Conservation (phyloP, 2,329 filamentous ascomycete genomes). For the Tolypocladium endophyticum region DNA sequence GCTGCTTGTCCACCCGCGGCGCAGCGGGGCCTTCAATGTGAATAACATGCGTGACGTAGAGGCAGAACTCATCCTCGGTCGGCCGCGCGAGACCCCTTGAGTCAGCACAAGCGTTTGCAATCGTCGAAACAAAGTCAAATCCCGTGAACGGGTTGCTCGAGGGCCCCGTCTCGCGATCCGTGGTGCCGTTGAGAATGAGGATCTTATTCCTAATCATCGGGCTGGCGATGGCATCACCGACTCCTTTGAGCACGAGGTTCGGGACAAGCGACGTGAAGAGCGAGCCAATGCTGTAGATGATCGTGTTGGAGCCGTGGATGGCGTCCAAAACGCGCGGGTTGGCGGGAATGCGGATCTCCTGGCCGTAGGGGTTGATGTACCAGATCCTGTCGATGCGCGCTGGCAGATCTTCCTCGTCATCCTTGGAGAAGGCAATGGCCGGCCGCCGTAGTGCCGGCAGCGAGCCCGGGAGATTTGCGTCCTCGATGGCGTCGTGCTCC, state of each 20-base stretch:
- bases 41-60: slow-evolving; percentile 76
- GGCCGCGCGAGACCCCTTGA: slow-evolving; percentile 41
- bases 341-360: slow-evolving; percentile 77
- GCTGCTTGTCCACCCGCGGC: slow-evolving; percentile 58
- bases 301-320: slow-evolving; percentile 50
- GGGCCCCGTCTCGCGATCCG: slow-evolving; percentile 82
- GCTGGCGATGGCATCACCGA: slow-evolving; percentile 48
- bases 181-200: slow-evolving; percentile 71
- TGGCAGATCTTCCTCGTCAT: slow-evolving; percentile 62
- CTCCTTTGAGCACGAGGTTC: slow-evolving; percentile 63
- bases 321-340: slow-evolving; percentile 72
- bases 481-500: slow-evolving; percentile 58
- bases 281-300: slow-evolving; percentile 90
- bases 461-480: slow-evolving; percentile 72
- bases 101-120: slow-evolving; percentile 63
- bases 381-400: slow-evolving; percentile 72
- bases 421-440: slow-evolving; percentile 75
- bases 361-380: slow-evolving; percentile 99
- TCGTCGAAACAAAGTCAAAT: slow-evolving; percentile 70
- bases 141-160: slow-evolving; percentile 55
- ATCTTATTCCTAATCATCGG: slow-evolving; percentile 55
- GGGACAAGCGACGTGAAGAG: slow-evolving; percentile 86
- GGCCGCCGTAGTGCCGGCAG: slow-evolving; percentile 69
- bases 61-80: slow-evolving; percentile 37
- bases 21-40: slow-evolving; percentile 63